Conservation (phyloP, 345 rosid genomes). For the Gossypium raimondii region DNA sequence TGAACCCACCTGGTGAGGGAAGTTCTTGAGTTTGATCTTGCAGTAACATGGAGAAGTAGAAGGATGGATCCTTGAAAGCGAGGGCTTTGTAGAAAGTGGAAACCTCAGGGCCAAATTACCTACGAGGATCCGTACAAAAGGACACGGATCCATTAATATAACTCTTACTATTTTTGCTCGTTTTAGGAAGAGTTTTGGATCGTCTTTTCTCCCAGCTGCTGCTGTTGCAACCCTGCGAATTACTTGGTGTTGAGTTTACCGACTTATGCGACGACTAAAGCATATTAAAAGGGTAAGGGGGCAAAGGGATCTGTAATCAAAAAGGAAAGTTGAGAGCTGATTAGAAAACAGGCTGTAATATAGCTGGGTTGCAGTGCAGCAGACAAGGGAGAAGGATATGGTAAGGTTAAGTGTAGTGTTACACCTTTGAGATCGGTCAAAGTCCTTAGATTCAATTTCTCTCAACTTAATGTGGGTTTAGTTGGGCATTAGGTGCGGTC, state of each 20-base stretch:
- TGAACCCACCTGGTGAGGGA: slow-evolving; percentile 42
- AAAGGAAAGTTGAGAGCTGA: neutral
- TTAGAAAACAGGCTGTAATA: slow-evolving; percentile 62
- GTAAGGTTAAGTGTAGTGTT: slow-evolving; percentile 3
- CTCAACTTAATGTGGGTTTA: no score
- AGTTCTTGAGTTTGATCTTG: slow-evolving; percentile 54
- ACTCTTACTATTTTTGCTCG: no score
- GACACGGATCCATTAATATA: slow-evolving; percentile 86
- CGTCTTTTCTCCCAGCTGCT: no score
- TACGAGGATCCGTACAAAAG: slow-evolving; percentile 70
- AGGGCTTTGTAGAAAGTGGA: slow-evolving; percentile 32
- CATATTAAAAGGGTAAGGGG: neutral
- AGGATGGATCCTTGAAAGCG: slow-evolving; percentile 26
- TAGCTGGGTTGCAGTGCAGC: slow-evolving; percentile 36
- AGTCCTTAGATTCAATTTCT: neutral
- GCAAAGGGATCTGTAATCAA: neutral
- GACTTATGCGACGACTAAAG: neutral
- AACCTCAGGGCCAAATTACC: slow-evolving; percentile 71
- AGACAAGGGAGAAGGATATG: neutral
- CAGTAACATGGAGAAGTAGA: slow-evolving; percentile 42
- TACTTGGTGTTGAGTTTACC: neutral
- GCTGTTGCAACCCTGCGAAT: neutral
- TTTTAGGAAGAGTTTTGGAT: neutral
- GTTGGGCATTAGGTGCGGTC: no score
- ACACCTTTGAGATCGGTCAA: neutral